Evolutionary conservation across 768 basidiomycete species (phyloP), one percentile per base, ranked within the genome.

Genomic region (Udeniomyces megalosporus): DNA sequence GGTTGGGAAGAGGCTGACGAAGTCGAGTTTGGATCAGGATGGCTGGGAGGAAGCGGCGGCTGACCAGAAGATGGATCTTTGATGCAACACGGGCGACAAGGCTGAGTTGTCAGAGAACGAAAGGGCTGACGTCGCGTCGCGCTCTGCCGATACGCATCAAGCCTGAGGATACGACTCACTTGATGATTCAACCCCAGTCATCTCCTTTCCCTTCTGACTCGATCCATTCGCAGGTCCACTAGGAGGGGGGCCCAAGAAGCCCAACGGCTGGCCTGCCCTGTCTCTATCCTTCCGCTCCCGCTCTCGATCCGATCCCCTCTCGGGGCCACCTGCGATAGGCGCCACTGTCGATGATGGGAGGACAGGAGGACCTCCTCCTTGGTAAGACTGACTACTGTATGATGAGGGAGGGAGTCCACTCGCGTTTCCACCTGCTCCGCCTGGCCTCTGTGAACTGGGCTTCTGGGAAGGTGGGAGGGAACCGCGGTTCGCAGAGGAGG

Each of bases 391-490:
- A n/a, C n/a, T n/a, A n/a, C n/a, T n/a, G 53, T 34, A 42, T 34
- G 53, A 24, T 34, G 35, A 38, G 35, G 35, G 7, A 55, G 34
- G 22, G 44, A 55, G 17, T 38, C 53, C 22, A 55, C 53, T 20
- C 32, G 32, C 11, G 22, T 17, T 10, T 35, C 34, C 32, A 22
- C 32, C 20, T 60, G 59, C 35, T 28, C 24, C 4, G 22, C 48
- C 58, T 52, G 54, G 62, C 47, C 60, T 61, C 12, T 38, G 58
- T 7, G 49, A 42, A 52, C 49, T 31, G 12, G 4, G 42, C 32
- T 51, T 17, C 20, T 10, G 50, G 28, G n/a, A 29, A 2, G 20
- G 51, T 44, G 32, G 38, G 2, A 20, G 34, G 26, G 28, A n/a
- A 20, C 14, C 17, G 28, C 49, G 32, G 35, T 35, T 55, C 10